Conservation (phyloP, 192 early-diverging fungal species). For the Entrophospora sp. region DNA sequence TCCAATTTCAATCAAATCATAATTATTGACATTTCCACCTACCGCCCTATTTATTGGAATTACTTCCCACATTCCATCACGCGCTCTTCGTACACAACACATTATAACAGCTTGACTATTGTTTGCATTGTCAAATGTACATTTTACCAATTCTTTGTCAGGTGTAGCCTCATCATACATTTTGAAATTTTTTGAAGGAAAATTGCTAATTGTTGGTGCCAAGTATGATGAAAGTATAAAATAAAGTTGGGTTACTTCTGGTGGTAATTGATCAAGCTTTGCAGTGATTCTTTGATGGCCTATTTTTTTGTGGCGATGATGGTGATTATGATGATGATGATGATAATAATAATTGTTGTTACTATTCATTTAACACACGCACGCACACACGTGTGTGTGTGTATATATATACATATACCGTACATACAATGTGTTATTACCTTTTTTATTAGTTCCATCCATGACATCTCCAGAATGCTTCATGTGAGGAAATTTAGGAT, state of each 20-base stretch:
- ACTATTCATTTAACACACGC: not conserved
- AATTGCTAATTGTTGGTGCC: conserved; percentile 18
- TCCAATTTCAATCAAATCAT: conserved; percentile 13
- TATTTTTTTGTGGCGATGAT: not conserved
- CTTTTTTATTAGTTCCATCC: conserved; percentile 10
- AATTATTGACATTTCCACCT: conserved; percentile 19
- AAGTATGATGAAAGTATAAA: conserved; percentile 19
- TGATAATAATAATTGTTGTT: not conserved
- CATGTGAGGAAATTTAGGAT: conserved; percentile 18
- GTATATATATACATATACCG: not conserved
- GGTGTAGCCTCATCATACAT: conserved; percentile 15
- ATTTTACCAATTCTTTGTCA: conserved; percentile 9
- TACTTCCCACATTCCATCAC: conserved; percentile 20
- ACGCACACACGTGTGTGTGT: not conserved
- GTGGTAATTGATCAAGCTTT: conserved; percentile 16
- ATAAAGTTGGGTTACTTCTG: conserved; percentile 16
- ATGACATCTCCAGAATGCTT: conserved; percentile 22
- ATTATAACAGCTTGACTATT: conserved; percentile 21
- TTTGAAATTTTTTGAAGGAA: conserved; percentile 15
- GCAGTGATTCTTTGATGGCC: conserved; percentile 15
- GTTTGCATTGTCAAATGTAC: conserved; percentile 3
- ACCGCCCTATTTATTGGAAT: conserved; percentile 4
- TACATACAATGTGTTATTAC: not conserved
- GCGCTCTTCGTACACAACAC: conserved; percentile 17
- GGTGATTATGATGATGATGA: not conserved